Conservation (phyloP, 2,329 filamentous ascomycete species). For the Cadophora malorum region DNA sequence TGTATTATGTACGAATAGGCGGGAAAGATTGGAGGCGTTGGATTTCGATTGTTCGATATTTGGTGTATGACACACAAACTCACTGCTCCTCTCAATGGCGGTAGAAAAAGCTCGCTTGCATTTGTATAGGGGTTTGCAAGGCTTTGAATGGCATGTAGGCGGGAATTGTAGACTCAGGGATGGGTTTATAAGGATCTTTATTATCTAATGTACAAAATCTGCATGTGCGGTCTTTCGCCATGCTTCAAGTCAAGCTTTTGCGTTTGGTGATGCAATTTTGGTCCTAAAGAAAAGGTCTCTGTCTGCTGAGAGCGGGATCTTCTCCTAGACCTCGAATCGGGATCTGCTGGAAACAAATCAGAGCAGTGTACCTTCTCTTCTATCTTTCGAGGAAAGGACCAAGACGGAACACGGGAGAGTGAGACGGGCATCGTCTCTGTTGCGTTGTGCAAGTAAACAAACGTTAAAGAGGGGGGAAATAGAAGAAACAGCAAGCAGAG, state of each 20-base stretch:
- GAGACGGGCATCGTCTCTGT: background rate
- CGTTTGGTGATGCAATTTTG: background rate
- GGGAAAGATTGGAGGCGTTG: conserved; percentile 34
- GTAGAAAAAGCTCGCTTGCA: conserved; percentile 31
- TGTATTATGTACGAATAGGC: conserved; percentile 40
- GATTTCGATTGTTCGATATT: conserved; percentile 24
- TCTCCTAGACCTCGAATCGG: too few relatives aligned
- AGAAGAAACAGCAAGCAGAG: background rate
- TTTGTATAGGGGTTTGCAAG: conserved; percentile 27
- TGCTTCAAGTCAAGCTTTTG: background rate
- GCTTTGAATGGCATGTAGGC: background rate
- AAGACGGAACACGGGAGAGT: background rate
- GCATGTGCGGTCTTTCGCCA: conserved; percentile 12
- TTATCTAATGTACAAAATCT: conserved; percentile 29
- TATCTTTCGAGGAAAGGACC: background rate
- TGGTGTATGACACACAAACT: conserved; percentile 32
- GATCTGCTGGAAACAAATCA: background rate
- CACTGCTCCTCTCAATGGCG: conserved; percentile 42
- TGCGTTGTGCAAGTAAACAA: background rate
- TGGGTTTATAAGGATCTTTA: conserved; percentile 3
- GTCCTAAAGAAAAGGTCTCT: background rate
- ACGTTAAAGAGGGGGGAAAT: background rate
- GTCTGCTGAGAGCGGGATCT: background rate
- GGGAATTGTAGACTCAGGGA: conserved; percentile 8
- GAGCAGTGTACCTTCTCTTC: background rate